Evolutionary conservation across 306 rosid genomes (phyloP).

Genomic region (Corylus americana): DNA sequence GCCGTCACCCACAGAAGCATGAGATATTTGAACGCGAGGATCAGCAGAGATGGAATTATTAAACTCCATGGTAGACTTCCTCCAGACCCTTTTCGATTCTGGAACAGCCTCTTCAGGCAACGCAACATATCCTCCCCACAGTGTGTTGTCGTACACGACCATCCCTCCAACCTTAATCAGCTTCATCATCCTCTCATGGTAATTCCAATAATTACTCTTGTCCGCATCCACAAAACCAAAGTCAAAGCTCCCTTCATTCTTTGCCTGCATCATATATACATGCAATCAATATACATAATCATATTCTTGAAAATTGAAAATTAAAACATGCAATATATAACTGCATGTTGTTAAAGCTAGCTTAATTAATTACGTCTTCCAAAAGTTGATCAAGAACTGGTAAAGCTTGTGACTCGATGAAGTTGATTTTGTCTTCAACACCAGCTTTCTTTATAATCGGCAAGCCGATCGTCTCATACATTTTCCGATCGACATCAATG

Average conservation of each 20-base stretch:
- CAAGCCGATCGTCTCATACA: constrained; percentile 34
- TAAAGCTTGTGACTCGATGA: constrained; percentile 33
- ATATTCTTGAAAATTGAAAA: background rate
- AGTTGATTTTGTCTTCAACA: constrained; percentile 38
- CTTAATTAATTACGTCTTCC: constrained; percentile 7
- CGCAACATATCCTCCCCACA: constrained; percentile 46
- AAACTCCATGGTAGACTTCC: constrained; percentile 20
- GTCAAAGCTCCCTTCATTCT: constrained; percentile 34
- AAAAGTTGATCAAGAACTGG: constrained; percentile 29
- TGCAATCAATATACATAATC: too few relatives aligned
- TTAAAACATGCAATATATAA: background rate
- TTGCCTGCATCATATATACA: constrained; percentile 22
- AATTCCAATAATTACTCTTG: constrained; percentile 39
- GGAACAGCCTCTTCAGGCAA: constrained; percentile 45
- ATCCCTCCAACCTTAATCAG: constrained; percentile 51
- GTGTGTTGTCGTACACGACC: constrained; percentile 42
- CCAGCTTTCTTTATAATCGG: constrained; percentile 33
- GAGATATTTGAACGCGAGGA: constrained; percentile 38
- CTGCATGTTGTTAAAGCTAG: too few relatives aligned
- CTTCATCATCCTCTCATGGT: constrained; percentile 48
- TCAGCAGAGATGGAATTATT: constrained; percentile 33
- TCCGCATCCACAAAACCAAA: constrained; percentile 56
- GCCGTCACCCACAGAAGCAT: constrained; percentile 43
- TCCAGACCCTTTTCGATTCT: background rate
- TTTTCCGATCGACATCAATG: constrained; percentile 23